phyloP scores from a whole-genome alignment of 2,329 filamentous ascomycete genomes.

The Colletotrichum tropicicola region DNA sequence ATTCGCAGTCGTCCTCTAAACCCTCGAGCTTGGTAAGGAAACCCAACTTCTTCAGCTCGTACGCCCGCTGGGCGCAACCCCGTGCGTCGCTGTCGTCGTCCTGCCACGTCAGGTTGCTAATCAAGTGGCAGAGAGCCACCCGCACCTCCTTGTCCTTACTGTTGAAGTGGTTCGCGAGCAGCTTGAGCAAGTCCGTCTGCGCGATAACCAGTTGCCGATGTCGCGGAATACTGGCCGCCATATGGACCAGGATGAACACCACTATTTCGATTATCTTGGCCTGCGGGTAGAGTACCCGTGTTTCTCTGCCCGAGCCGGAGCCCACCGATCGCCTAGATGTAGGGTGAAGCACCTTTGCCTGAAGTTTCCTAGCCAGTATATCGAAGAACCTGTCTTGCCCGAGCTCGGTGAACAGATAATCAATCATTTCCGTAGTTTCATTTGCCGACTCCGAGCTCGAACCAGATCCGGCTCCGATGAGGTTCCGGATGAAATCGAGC shows the following conservation, averaged over 20 bases:
- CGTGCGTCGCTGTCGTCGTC: constrained; percentile 76
- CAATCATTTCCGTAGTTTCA: constrained; percentile 78
- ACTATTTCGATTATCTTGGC: constrained; percentile 80
- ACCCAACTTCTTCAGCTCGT: constrained; percentile 75
- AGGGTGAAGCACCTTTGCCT: constrained; percentile 64
- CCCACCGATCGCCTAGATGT: constrained; percentile 52
- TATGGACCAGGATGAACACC: constrained; percentile 85
- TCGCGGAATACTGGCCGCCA: constrained; percentile 81
- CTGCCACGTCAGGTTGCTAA: constrained; percentile 86
- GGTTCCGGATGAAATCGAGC: constrained; percentile 87
- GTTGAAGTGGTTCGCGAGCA: constrained; percentile 76
- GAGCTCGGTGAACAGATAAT: constrained; percentile 80
- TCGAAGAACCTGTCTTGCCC: constrained; percentile 83
- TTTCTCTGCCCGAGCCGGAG: constrained; percentile 43
- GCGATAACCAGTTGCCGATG: constrained; percentile 82
- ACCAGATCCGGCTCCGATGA: constrained; percentile 72
- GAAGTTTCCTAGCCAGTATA: constrained; percentile 81
- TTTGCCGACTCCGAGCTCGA: constrained; percentile 57
- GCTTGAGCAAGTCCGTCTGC: constrained; percentile 79
- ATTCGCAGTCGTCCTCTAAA: constrained; percentile 74
- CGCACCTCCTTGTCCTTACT: constrained; percentile 80
- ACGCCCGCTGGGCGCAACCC: constrained; percentile 72
- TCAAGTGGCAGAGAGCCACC: constrained; percentile 80
- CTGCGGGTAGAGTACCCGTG: constrained; percentile 64
- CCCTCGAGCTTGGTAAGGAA: constrained; percentile 72